These are phyloP conservation scores for Monilinia fructigena DNA, from an alignment of 2,329 filamentous ascomycete species.

Conservation along the genomic window DNA sequence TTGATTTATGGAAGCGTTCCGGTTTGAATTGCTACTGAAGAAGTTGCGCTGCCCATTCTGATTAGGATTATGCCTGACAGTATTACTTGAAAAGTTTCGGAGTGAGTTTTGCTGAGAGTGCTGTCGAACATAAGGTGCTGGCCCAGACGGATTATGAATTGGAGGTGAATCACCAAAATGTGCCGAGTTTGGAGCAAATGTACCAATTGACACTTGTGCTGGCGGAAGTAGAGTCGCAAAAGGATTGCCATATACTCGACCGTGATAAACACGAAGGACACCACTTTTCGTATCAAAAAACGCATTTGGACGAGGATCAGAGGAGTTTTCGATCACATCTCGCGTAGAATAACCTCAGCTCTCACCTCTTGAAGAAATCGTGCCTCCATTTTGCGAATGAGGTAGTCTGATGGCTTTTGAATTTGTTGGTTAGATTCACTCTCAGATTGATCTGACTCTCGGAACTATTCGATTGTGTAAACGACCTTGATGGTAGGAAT, in stretches of 20 bases:
- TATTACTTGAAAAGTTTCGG: neutral
- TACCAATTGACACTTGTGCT: constrained; percentile 44
- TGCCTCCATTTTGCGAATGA: constrained; percentile 12
- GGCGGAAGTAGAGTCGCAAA: constrained; percentile 49
- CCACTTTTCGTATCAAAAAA: constrained; percentile 55
- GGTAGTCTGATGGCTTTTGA: neutral
- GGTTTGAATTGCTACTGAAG: constrained; percentile 8
- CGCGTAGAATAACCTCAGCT: constrained; percentile 40
- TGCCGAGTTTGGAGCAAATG: constrained; percentile 30
- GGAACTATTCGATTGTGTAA: constrained; percentile 1
- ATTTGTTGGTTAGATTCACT: neutral
- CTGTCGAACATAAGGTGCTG: constrained; percentile 6
- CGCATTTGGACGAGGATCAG: constrained; percentile 58
- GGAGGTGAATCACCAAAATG: constrained; percentile 39
- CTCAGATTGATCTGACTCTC: neutral
- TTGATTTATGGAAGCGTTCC: neutral
- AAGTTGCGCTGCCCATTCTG: constrained; percentile 7
- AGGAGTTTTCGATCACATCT: constrained; percentile 54
- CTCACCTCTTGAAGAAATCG: constrained; percentile 16
- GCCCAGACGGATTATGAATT: constrained; percentile 2
- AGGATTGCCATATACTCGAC: constrained; percentile 54
- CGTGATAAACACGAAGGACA: constrained; percentile 57
- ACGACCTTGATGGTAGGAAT: neutral
- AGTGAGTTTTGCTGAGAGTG: constrained; percentile 2
- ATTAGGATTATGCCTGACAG: constrained; percentile 6